These are phyloP conservation scores for Globisporangium parvum DNA, from an alignment of 352 stramenopile species.

Conservation along the genomic window DNA sequence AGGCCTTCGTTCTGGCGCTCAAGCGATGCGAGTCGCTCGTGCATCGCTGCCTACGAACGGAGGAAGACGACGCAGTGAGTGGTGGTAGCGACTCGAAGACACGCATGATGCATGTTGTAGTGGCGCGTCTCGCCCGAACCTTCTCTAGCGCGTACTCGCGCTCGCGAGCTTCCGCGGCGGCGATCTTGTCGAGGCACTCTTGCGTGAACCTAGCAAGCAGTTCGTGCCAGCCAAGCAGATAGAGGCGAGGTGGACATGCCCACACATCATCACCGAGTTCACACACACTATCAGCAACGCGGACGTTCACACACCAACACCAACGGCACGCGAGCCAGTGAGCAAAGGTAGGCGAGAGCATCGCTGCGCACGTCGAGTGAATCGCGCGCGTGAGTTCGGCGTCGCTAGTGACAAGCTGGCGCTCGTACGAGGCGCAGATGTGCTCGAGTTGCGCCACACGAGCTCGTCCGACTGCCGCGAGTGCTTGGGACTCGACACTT, in stretches of 20 bases:
- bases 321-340: not conserved
- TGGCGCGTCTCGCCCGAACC: conserved; percentile 8
- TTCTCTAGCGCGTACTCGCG: conserved; percentile 29
- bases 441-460: conserved; percentile 36
- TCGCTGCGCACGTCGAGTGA: conserved; percentile 25
- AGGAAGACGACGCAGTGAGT: no score
- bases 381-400: conserved; percentile 41
- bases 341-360: conserved; percentile 5
- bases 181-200: conserved; percentile 37
- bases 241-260: not conserved
- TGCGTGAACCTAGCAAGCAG: conserved; percentile 16
- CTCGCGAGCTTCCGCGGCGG: conserved; percentile 24
- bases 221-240: not conserved
- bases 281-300: no score
- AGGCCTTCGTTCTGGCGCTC: conserved; percentile 22
- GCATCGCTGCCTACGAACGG: conserved; percentile 15
- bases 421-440: conserved; percentile 39
- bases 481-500: conserved; percentile 36
- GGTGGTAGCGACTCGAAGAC: no score
- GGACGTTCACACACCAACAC: not conserved
- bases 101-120: no score
- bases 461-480: conserved; percentile 30
- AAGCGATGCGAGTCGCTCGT: conserved; percentile 20
- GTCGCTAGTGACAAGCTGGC: conserved; percentile 42
- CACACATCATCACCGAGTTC: no score